Base-by-base conservation (phyloP, 345 rosid genomes). In the Tarenaya hassleriana region DNA sequence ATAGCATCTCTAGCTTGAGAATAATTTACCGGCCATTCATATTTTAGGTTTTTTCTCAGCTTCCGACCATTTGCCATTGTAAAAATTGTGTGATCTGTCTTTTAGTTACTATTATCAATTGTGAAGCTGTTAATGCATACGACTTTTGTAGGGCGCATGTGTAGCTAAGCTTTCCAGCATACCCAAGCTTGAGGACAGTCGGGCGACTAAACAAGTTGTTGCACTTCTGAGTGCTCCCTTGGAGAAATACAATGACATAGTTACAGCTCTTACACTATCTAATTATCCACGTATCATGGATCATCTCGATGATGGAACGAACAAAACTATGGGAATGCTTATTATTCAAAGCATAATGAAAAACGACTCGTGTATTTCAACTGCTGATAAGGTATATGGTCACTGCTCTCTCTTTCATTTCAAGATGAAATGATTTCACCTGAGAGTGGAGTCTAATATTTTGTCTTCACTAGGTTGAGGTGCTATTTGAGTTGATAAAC, bases 191-290 rank as follows among this genome's bases (percentile, higher is more conserved):
- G 86, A 79, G 63, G 95, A 89, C 53, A 66, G 71, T 62, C 75
- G 75, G 63, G 90, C 90, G 18, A 89, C 74, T 50, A 89, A 89
- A 77, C 97, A 89, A 76, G 73, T 86, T 45, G 90, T 89, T 69
- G 86, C 95, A 46, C 95, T 86, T 68, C 64, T 86, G 52, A 86
- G 95, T 81, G 94, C 97, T 62, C 97, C 97, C 10, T 32, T 89
- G 63, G 95, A 89, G 68, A 89, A 89, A 66, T 89, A 89, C 71
- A 86, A 68, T 72, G 85, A 83, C 63, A 70, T 76, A 63, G 94
- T 89, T 59, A 81, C 81, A 52, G 88, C 88, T 29, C 62, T 86
- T 72, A 86, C 74, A 11, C 86, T 89, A 53, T 83, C 97, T 47
- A 83, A 89, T 62, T 89, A 89, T 77, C 94, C 97, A n/a, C 70